Conservation (phyloP, 139 green algal genomes). For the Coelastrella sp. region DNA sequence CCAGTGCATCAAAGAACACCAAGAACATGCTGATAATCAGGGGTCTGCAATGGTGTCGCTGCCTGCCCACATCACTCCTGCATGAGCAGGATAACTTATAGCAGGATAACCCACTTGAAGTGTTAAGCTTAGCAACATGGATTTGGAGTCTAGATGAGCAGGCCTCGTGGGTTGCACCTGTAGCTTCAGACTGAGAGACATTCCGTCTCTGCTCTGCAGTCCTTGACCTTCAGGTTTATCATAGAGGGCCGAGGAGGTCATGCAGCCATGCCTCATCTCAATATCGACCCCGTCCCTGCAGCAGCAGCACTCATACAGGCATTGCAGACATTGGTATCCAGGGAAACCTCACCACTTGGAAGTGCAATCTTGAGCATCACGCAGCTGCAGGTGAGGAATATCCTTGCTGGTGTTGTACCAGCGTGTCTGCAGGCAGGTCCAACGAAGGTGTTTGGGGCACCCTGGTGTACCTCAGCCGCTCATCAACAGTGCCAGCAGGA, state of each 20-base stretch:
- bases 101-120: background rate
- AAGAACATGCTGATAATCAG: too few species aligned
- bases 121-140: background rate
- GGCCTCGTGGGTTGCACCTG: too few species aligned
- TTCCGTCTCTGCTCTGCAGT: constrained; percentile 2
- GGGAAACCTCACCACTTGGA: constrained; percentile 86
- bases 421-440: too few species aligned
- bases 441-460: background rate
- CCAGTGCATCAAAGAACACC: too few species aligned
- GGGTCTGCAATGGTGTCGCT: too few species aligned
- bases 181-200: too few species aligned
- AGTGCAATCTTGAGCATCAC: constrained; percentile 87
- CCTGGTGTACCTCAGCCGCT: too few species aligned
- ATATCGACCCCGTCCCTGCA: constrained; percentile 84
- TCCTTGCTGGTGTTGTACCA: too few species aligned
- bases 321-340: constrained; percentile 86
- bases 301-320: constrained; percentile 73
- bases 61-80: too few species aligned
- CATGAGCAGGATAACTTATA: too few species aligned
- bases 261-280: constrained; percentile 88
- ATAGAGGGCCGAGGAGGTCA: constrained; percentile 85
- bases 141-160: too few species aligned
- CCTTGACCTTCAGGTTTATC: constrained; percentile 73
- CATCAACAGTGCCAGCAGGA: too few species aligned
- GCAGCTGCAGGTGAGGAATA: constrained; percentile 62